Conservation (phyloP, 106 monocot genomes). For the Xerophyta viscosa region DNA sequence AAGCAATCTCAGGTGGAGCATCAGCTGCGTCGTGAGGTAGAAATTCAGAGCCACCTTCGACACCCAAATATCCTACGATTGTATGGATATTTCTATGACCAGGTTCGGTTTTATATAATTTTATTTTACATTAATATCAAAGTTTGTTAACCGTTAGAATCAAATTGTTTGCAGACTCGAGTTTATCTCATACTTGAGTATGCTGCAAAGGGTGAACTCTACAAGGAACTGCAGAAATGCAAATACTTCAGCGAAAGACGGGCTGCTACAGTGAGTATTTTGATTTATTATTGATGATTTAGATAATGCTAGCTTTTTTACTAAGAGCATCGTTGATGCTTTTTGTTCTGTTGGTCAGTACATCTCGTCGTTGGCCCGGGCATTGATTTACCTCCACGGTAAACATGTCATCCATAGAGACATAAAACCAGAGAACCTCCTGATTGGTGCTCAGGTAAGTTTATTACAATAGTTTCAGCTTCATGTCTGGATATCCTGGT, state of each 20-base stretch:
- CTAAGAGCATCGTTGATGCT: background rate
- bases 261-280: constrained; percentile 77
- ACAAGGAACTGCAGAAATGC: constrained; percentile 94
- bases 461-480: constrained; percentile 8
- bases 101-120: constrained; percentile 33
- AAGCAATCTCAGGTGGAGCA: constrained; percentile 98
- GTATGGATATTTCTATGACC: constrained; percentile 99
- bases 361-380: constrained; percentile 75
- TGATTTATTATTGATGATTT: no score
- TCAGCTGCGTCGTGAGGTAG: constrained; percentile 89
- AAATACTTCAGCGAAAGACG: constrained; percentile 91
- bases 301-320: no score
- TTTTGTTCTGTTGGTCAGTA: constrained; percentile 35
- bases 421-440: constrained; percentile 95
- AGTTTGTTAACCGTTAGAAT: no score
- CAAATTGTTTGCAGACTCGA: constrained; percentile 76
- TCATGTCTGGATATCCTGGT: background rate
- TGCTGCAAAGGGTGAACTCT: constrained; percentile 92
- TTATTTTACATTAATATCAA: background rate
- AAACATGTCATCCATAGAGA: constrained; percentile 99
- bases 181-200: constrained; percentile 94
- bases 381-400: constrained; percentile 88
- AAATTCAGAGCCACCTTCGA: constrained; percentile 93
- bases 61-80: constrained; percentile 90
- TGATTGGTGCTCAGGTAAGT: constrained; percentile 77